A percentile compares a stretch with the other conserved stretches of the same genome.
These are phyloP conservation scores for Clitopilus passeckerianus DNA, from an alignment of 768 basidiomycete species.

Conservation along the genomic window DNA sequence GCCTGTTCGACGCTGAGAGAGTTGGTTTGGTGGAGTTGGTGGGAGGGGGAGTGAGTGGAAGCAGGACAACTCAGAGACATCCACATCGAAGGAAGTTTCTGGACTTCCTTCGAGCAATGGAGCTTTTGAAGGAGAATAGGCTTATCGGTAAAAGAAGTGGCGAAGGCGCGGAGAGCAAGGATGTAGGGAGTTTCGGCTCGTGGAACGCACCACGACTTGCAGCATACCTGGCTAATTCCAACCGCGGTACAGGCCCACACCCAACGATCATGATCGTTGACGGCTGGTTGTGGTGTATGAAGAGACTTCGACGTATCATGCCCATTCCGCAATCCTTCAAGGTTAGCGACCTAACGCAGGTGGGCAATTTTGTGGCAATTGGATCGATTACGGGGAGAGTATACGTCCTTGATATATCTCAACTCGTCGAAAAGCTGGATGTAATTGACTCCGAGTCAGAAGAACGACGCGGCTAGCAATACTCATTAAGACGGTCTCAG, in stretches of 20 bases:
- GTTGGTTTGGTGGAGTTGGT: not conserved
- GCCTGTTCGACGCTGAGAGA: not conserved
- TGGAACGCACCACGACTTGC: not conserved
- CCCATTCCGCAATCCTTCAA: not conserved
- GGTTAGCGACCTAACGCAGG: not conserved
- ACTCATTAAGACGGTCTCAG: too few species aligned
- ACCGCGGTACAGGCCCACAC: too few species aligned
- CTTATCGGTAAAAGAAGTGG: not conserved
- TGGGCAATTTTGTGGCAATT: not conserved
- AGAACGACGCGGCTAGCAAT: too few species aligned
- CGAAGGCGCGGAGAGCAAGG: too few species aligned
- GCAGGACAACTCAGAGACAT: not conserved
- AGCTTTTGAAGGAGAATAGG: not conserved
- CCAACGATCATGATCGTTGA: not conserved
- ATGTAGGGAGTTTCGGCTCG: too few species aligned
- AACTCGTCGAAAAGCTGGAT: not conserved
- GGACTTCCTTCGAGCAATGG: not conserved
- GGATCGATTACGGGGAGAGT: not conserved
- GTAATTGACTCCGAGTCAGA: not conserved
- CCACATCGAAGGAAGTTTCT: conserved; percentile 2
- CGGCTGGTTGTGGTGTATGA: not conserved
- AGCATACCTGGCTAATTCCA: not conserved
- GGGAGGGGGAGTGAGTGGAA: too few species aligned
- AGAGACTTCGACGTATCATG: not conserved
- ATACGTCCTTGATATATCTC: not conserved